Evolutionary conservation across 1,284 basidiomycete species (phyloP).

Genomic region (Peniophora sp.): DNA sequence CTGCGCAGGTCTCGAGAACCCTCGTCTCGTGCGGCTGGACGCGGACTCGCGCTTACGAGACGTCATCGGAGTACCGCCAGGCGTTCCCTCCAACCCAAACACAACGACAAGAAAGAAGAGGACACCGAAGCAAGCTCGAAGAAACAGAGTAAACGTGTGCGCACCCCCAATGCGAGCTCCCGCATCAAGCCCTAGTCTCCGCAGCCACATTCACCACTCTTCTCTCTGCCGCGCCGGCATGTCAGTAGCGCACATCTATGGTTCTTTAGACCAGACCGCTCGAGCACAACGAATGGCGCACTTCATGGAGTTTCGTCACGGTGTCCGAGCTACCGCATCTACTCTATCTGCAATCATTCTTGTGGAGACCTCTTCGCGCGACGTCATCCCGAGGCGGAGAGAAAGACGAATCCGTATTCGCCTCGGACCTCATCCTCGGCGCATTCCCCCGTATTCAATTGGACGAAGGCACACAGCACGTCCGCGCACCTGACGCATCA

Average conservation of each 20-base stretch:
- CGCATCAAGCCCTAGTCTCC: slow-evolving; percentile 94
- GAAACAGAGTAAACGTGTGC: slow-evolving; percentile 37
- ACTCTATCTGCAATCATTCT: slow-evolving; percentile 89
- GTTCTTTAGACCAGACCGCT: slow-evolving; percentile 89
- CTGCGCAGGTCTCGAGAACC: slow-evolving; percentile 90
- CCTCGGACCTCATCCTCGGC: slow-evolving; percentile 72
- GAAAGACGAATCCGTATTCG: slow-evolving; percentile 49
- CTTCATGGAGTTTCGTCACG: slow-evolving; percentile 91
- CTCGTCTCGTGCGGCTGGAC: slow-evolving; percentile 91
- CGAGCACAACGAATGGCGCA: slow-evolving; percentile 88
- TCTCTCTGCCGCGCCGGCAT: slow-evolving; percentile 83
- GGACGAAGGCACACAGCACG: slow-evolving; percentile 83
- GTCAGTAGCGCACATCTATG: slow-evolving; percentile 93
- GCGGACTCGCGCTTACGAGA: slow-evolving; percentile 88
- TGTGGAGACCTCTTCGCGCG: slow-evolving; percentile 74
- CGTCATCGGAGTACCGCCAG: slow-evolving; percentile 76
- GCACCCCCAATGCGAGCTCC: slow-evolving; percentile 31
- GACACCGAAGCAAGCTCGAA: slow-evolving; percentile 26
- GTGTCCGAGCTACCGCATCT: slow-evolving; percentile 85
- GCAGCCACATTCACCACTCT: slow-evolving; percentile 86
- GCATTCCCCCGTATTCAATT: slow-evolving; percentile 75
- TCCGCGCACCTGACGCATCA: slow-evolving; percentile 59
- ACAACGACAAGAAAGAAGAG: slow-evolving; percentile 15
- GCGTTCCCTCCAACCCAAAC: slow-evolving; percentile 12
- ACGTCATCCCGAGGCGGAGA: slow-evolving; percentile 23